A percentile compares a stretch with the other conserved stretches of the same genome.
These are phyloP conservation scores for Fusarium duplospermum DNA, from an alignment of 2,329 filamentous ascomycete genomes.

Conservation along the genomic window DNA sequence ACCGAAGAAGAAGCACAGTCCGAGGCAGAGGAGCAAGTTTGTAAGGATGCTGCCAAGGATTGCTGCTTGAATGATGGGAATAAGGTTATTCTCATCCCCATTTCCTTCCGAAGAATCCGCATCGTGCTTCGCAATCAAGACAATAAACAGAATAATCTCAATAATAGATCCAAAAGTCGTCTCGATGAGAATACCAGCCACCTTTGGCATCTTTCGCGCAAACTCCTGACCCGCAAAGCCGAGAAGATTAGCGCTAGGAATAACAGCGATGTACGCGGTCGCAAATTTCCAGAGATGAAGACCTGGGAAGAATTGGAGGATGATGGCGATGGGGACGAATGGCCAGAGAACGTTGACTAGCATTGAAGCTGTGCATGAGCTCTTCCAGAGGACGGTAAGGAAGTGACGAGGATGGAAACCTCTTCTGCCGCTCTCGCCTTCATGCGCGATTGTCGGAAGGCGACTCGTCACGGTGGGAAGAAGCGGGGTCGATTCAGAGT, in stretches of 20 bases:
- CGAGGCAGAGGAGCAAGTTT: conserved; percentile 74
- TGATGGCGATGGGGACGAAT: conserved; percentile 58
- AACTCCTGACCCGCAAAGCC: conserved; percentile 66
- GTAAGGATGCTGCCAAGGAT: conserved; percentile 77
- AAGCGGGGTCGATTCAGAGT: conserved; percentile 45
- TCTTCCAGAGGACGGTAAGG: conserved; percentile 55
- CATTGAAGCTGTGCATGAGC: conserved; percentile 57
- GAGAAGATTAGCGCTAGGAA: conserved; percentile 61
- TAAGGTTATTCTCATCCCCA: conserved; percentile 52
- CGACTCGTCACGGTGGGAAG: conserved; percentile 40
- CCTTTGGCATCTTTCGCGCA: conserved; percentile 73
- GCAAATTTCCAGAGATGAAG: conserved; percentile 59
- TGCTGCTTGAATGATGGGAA: conserved; percentile 74
- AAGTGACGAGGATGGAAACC: conserved; percentile 58
- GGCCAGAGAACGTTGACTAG: conserved; percentile 63
- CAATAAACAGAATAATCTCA: conserved; percentile 76
- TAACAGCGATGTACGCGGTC: conserved; percentile 60
- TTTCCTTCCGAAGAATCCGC: conserved; percentile 21
- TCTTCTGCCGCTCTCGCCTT: conserved; percentile 59
- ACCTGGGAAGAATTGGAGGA: conserved; percentile 51
- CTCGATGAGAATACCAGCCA: conserved; percentile 64
- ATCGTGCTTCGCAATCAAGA: conserved; percentile 61
- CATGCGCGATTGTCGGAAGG: conserved; percentile 37
- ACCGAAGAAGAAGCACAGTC: conserved; percentile 74
- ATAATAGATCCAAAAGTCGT: conserved; percentile 71